Percentiles rank a stretch among this genome's conserved stretches.
phyloP scores from a whole-genome alignment of 164 flowering plant species.

The Umbilicus rupestris region DNA sequence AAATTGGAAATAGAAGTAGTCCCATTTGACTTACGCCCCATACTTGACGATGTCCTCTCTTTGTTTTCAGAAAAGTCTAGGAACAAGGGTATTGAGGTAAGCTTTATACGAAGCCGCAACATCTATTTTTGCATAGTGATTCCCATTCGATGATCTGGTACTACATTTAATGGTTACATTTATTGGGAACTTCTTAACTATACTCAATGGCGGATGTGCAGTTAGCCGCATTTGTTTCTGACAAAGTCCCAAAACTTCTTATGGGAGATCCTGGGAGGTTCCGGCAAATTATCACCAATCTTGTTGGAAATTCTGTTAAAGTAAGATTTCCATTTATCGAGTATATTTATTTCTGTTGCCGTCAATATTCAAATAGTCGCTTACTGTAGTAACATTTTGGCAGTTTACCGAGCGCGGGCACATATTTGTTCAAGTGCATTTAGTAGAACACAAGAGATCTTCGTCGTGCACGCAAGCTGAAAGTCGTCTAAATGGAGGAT shows the following conservation, averaged over 20 bases:
- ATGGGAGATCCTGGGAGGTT: constrained; percentile 95
- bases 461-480: constrained; percentile 29
- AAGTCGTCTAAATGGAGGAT: constrained; percentile 31
- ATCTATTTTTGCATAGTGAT: background rate
- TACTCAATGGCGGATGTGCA: constrained; percentile 17
- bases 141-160: background rate
- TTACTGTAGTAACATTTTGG: constrained; percentile 13
- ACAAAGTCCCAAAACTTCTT: constrained; percentile 72
- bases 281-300: constrained; percentile 83
- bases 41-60: constrained; percentile 82
- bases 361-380: background rate
- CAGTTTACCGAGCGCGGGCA: constrained; percentile 92
- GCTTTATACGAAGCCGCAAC: background rate
- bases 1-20: constrained; percentile 79
- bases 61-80: constrained; percentile 81
- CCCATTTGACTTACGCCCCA: constrained; percentile 61
- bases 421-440: constrained; percentile 79
- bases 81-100: constrained; percentile 76
- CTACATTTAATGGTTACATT: background rate
- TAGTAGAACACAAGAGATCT: constrained; percentile 41
- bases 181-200: background rate
- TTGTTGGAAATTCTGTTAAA: constrained; percentile 88
- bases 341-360: background rate
- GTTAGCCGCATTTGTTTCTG: constrained; percentile 85
- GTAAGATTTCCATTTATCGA: constrained; percentile 28